Base-by-base conservation (phyloP, 805 yeast species). In the Ogataea glucozyma region DNA sequence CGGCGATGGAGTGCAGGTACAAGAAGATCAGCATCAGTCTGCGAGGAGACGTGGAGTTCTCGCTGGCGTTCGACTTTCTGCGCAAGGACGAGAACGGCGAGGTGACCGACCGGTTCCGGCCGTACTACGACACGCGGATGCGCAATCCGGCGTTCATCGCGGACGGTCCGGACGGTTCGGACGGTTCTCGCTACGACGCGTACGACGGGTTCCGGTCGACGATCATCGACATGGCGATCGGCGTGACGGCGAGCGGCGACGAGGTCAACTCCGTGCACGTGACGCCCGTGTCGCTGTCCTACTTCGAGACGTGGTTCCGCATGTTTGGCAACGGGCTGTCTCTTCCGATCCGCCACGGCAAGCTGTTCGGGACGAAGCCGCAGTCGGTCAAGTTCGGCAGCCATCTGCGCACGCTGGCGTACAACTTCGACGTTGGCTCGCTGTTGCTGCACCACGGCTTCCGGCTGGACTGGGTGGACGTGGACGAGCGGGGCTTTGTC, bases 131-230 rank as follows among this genome's bases (percentile, higher is more conserved):
- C 12, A 65, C 83, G 12, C 58, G 72, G 9, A 55, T 83, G 33
- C 69, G 61, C 43, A 77, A 81, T 51, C 89, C 90, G 0, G 62
- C 69, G 14, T 69, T 54, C 43, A 65, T 78, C 9, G n/a, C n/a
- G n/a, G 57, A 68, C 2, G 75, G 78, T 29, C 51, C 59, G n/a
- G 65, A 60, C 0, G n/a, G n/a, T n/a, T n/a, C n/a, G n/a, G n/a
- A n/a, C n/a, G n/a, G n/a, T n/a, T n/a, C n/a, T n/a, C 58, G 58
- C 4, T 88, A 88, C 61, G 98, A 90, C 64, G 87, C 97, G 0
- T 90, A 82, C 58, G 62, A 62, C 5, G 87, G 83, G 0, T 91
- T 83, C 67, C 66, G 97, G 56, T 83, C 95, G 31, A 81, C 86
- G 41, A 87, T 74, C 56, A 72, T 90, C 10, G 96, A 88, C 59